Percentiles rank a stretch among this genome's conserved stretches.
Evolutionary conservation across 768 basidiomycete species (phyloP).

Genomic region (Tricholomella constricta): DNA sequence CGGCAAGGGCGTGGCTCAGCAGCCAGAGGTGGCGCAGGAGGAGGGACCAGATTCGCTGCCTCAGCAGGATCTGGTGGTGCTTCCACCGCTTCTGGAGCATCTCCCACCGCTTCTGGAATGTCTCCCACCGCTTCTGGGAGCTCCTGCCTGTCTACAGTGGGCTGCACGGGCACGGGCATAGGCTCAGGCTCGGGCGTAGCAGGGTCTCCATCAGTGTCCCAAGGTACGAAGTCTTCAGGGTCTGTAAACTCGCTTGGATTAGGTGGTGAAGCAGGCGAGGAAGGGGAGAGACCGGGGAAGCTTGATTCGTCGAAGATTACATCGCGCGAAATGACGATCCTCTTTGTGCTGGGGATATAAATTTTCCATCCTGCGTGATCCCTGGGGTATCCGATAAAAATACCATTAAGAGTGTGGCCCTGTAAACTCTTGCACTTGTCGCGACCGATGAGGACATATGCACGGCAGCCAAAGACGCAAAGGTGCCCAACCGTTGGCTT

Average conservation of each 20-base stretch:
- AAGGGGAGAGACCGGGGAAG: constrained; percentile 3
- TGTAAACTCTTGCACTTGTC: constrained; percentile 33
- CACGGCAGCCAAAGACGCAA: constrained; percentile 37
- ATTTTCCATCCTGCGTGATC: constrained; percentile 6
- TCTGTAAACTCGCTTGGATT: background rate
- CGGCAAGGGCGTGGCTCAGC: background rate
- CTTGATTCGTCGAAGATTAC: constrained; percentile 2
- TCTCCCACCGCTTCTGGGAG: background rate
- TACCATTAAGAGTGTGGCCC: constrained; percentile 28
- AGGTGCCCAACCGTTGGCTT: constrained; percentile 26
- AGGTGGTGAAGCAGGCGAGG: background rate
- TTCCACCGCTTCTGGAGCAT: background rate
- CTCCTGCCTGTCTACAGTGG: background rate
- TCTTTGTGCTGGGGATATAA: constrained; percentile 2
- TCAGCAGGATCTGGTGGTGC: background rate
- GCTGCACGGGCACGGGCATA: background rate
- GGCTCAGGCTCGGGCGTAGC: background rate
- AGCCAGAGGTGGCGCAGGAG: background rate
- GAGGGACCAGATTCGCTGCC: background rate
- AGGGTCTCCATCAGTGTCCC: background rate
- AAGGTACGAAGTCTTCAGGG: background rate
- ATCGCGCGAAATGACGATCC: constrained; percentile 2
- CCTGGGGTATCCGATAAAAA: constrained; percentile 39
- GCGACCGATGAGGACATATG: constrained; percentile 38
- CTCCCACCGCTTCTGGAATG: background rate